Base-by-base conservation (phyloP, 371 early-diverging fungal species). In the Zopfochytrium polystomum region DNA sequence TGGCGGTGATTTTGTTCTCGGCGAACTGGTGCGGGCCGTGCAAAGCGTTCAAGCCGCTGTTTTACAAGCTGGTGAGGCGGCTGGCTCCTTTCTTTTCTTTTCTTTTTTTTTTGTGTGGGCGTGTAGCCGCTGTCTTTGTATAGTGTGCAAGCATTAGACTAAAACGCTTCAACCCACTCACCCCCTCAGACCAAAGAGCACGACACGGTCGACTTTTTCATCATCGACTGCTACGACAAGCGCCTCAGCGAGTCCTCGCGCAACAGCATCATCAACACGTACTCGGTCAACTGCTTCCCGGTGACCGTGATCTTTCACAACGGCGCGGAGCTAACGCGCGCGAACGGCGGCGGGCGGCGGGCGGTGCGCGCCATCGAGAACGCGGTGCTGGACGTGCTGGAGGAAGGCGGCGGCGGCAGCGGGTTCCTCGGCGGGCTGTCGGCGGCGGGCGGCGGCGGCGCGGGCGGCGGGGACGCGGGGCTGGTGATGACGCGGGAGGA, bases 151-250 rank as follows among this genome's bases (percentile, higher is more conserved):
- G n/a, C n/a, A n/a, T n/a, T n/a, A n/a, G n/a, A n/a, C n/a, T n/a
- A n/a, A n/a, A n/a, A n/a, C n/a, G 38, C 11, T 11, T 7, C 18
- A 11, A 7, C 38, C 38, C 38, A 18, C 11, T 11, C 38, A 47
- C 23, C 23, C 23, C 23, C 47, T 9, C 23, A 18, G 23, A 7
- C 47, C 32, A 2, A 30, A 2, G 31, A 29, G 34, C 46, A 53
- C 13, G 51, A 38, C 38, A 45, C 48, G 7, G 53, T 69, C 32
- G 31, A 52, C 11, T 71, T 68, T 42, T 56, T 69, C 85, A 90
- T 84, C 82, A 88, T 33, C 44, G 60, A 76, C 47, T 15, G 9
- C 15, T 9, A 18, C 15, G 22, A 47, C 47, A 22, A 47, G 18
- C 9, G 47, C 47, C 47, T 38, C 18, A 18, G 18, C 38, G 18